Conservation (phyloP, 176 grass and related monocot species). For the Oryza officinalis region DNA sequence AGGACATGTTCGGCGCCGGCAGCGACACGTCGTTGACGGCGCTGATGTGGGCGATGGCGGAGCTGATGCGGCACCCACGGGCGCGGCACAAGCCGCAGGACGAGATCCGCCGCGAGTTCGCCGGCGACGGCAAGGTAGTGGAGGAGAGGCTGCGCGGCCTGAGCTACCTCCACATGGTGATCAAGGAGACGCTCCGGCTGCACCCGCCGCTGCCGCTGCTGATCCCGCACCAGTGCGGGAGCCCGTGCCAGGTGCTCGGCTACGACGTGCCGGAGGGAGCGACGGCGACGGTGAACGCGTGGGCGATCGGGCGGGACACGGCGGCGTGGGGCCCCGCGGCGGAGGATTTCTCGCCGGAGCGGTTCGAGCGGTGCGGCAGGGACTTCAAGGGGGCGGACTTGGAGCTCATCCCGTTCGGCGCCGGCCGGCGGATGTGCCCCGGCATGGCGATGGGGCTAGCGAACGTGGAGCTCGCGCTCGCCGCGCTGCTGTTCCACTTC, state of each 20-base stretch:
- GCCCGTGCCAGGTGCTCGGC: constrained; percentile 25
- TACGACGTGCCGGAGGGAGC: constrained; percentile 38
- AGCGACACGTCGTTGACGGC: constrained; percentile 34
- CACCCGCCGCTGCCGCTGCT: constrained; percentile 28
- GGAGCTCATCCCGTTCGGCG: constrained; percentile 42
- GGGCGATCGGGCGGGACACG: constrained; percentile 51
- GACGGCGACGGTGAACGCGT: constrained; percentile 48
- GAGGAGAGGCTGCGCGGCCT: constrained; percentile 13
- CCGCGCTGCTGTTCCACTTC: constrained; percentile 36
- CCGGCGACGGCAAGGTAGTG: not conserved
- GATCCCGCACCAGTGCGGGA: not conserved
- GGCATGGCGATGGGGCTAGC: constrained; percentile 47
- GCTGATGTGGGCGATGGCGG: constrained; percentile 40
- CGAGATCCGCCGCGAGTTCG: constrained; percentile 28
- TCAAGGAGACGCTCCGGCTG: constrained; percentile 34
- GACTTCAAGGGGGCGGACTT: constrained; percentile 36
- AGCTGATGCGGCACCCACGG: constrained; percentile 33
- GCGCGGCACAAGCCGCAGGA: constrained; percentile 17
- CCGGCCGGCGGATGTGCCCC: constrained; percentile 35
- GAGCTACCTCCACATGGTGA: constrained; percentile 27
- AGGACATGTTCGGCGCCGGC: constrained; percentile 44
- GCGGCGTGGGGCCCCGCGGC: constrained; percentile 3
- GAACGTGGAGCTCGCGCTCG: constrained; percentile 28
- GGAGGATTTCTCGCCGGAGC: constrained; percentile 28
- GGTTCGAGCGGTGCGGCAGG: constrained; percentile 14